Percentiles rank a stretch among this genome's conserved stretches.
Conservation (phyloP, 2,329 filamentous ascomycete genomes). For the Zasmidium angulare region DNA sequence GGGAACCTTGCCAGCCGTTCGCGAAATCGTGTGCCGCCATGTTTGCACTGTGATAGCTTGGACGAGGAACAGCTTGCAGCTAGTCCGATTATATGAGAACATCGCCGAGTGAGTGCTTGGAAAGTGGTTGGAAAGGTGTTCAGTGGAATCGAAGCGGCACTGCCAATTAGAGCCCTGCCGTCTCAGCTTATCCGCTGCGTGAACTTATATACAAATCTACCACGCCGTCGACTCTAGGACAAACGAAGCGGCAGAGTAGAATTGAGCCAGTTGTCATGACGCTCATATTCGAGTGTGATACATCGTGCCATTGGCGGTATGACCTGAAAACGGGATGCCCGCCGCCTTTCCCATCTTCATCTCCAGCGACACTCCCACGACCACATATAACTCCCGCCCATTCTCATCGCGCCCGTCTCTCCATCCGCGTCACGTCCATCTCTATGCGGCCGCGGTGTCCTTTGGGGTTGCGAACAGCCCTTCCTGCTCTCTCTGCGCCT, state of each 20-base stretch:
- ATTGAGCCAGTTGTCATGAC: background rate
- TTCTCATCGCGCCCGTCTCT: background rate
- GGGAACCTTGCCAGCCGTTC: conserved; percentile 19
- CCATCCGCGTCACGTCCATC: background rate
- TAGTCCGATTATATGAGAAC: too few species aligned
- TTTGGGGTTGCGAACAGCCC: conserved; percentile 28
- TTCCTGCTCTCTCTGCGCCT: conserved; percentile 35
- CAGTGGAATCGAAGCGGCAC: background rate
- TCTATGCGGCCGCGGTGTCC: background rate
- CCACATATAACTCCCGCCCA: background rate
- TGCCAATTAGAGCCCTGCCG: background rate
- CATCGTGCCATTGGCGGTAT: background rate
- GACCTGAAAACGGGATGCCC: background rate
- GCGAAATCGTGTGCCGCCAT: conserved; percentile 19
- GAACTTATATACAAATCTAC: conserved; percentile 2
- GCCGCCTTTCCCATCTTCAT: background rate
- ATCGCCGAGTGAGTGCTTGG: too few species aligned
- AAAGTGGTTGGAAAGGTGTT: background rate
- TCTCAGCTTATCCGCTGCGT: conserved; percentile 2
- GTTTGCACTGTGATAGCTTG: background rate
- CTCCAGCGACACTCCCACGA: background rate
- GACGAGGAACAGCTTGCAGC: too few species aligned
- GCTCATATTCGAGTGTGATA: background rate
- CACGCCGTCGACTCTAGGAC: conserved; percentile 4
- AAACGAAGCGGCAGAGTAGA: background rate